Evolutionary conservation across 23 red algal genomes (phyloP), one percentile per base, ranked within the genome.

Genomic region (Gracilariopsis chorda): DNA sequence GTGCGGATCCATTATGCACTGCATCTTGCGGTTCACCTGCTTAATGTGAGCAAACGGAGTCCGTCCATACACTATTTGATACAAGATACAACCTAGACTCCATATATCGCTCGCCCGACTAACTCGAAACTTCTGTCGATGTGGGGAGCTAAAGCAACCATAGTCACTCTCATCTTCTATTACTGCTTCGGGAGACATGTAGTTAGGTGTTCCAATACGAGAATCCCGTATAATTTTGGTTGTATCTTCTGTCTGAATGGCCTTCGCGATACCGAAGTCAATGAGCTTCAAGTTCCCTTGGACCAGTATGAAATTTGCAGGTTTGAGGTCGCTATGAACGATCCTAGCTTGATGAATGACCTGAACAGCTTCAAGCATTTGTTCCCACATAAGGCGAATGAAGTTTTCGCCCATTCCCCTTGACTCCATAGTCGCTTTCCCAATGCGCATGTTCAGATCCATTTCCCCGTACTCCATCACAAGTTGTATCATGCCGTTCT

Each of bases 181-280:
- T 56, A 92, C 81, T 24, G 97, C 92, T 56, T 99, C 97, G 7
- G 97, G 97, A 48, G 90, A 91, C 97, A 99, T 99, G 82, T 96
- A 99, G 85, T 99, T 99, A 8, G 93, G 97, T 9, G 97, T 99
- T 20, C 97, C 97, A 43, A 96, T 80, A 23, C 88, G 97, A 9
- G 83, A 58, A 40, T 99, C 97, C 30, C 92, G 86, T 32, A 99
- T 55, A 72, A 99, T 92, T 79, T 99, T 99, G 51, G 97, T 99
- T 48, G 97, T 96, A 28, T 98, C 95, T 32, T 98, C 95, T 36
- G 81, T 91, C 35, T 82, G 79, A 44, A 95, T 96, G 17, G 93
- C 93, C 40, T 94, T 99, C 21, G 97, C 97, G 71, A 99, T 99
- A 20, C 97, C 97, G 85, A 99, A 99, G 56, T 99, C 97, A 77